Conservation (phyloP, 768 basidiomycete species). For the Ramaria sp. region DNA sequence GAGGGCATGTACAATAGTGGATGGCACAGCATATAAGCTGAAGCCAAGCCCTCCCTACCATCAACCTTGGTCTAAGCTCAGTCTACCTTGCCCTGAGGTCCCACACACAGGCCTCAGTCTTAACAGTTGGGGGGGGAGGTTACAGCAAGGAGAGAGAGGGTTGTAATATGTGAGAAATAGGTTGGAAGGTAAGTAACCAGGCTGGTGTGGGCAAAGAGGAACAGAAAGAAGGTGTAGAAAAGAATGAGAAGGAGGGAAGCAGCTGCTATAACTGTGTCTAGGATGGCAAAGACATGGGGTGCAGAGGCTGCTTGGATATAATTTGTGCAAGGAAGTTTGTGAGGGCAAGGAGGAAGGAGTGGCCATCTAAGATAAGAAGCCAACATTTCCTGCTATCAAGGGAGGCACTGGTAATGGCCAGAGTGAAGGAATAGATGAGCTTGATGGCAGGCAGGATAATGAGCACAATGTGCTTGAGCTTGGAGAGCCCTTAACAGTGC, state of each 20-base stretch:
- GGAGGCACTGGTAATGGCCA: constrained; percentile 33
- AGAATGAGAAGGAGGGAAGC: constrained; percentile 57
- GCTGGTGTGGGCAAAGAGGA: constrained; percentile 40
- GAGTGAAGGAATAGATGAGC: constrained; percentile 42
- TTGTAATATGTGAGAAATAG: constrained; percentile 34
- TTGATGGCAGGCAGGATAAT: constrained; percentile 58
- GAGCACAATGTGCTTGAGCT: constrained; percentile 35
- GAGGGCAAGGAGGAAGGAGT: constrained; percentile 45
- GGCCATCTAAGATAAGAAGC: constrained; percentile 51
- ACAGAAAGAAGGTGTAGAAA: constrained; percentile 52
- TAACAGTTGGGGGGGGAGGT: no score
- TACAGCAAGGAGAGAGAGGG: constrained; percentile 36
- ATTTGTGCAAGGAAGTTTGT: constrained; percentile 51
- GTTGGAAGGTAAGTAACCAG: constrained; percentile 44
- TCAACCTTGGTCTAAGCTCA: no score
- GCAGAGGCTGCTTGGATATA: constrained; percentile 39
- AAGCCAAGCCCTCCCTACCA: no score
- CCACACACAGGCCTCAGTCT: no score
- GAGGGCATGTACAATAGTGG: no score
- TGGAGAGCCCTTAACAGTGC: constrained; percentile 50
- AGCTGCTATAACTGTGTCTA: constrained; percentile 52
- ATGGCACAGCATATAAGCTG: no score
- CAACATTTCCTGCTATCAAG: constrained; percentile 36
- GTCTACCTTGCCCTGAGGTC: no score
- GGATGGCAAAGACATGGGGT: constrained; percentile 33